Conservation (phyloP, 2,329 filamentous ascomycete species). For the Pyricularia grisea region DNA sequence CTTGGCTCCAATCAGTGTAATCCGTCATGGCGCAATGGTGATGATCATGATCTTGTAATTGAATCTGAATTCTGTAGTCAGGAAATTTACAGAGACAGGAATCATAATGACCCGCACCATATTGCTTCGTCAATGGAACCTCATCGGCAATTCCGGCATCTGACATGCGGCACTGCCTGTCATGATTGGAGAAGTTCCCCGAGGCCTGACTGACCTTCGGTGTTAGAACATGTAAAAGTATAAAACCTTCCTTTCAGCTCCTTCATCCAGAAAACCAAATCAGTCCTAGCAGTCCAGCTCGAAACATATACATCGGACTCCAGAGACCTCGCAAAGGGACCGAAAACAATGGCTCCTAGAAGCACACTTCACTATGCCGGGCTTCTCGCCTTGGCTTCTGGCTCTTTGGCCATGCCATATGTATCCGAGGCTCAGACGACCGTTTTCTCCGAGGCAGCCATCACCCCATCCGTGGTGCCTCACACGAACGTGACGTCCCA, state of each 20-base stretch:
- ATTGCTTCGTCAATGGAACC: not conserved
- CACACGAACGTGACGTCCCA: slow-evolving; percentile 50
- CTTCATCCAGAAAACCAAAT: not conserved
- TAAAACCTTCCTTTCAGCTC: not conserved
- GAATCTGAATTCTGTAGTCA: not conserved
- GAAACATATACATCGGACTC: not conserved
- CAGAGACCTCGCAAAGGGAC: not conserved
- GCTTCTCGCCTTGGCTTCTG: not conserved
- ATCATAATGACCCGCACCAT: not conserved
- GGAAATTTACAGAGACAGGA: not conserved
- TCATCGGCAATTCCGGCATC: not conserved
- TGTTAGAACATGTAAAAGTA: not conserved
- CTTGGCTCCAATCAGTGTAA: not conserved
- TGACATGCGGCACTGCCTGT: not conserved
- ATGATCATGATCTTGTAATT: not conserved
- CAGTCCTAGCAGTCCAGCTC: not conserved
- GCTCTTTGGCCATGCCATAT: not conserved
- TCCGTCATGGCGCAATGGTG: not conserved
- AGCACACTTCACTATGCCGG: not conserved
- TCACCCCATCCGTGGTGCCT: not conserved
- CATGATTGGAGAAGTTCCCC: not conserved
- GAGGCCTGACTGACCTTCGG: not conserved
- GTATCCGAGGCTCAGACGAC: not conserved
- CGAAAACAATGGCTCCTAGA: not conserved
- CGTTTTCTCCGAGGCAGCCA: not conserved